These are phyloP conservation scores for Lolium perenne DNA, from an alignment of 176 grass and related monocot genomes.

Conservation along the genomic window DNA sequence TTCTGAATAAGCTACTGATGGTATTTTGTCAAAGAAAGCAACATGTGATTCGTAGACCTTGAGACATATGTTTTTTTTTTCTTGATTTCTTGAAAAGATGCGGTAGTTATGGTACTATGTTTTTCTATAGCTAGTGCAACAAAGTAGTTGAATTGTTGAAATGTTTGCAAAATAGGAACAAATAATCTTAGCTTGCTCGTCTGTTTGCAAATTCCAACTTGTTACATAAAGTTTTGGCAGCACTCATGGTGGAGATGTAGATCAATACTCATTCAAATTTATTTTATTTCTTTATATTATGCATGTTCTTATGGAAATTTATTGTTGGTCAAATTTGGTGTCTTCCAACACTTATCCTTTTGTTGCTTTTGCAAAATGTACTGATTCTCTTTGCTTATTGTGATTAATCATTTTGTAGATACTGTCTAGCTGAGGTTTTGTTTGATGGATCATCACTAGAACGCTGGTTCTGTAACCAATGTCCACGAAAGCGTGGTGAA, in stretches of 20 bases:
- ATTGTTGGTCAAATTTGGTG: neutral
- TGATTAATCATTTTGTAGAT: conserved; percentile 37
- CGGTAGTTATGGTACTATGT: conserved; percentile 19
- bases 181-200: conserved; percentile 9
- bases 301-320: neutral
- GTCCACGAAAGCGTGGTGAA: conserved; percentile 1
- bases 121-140: neutral
- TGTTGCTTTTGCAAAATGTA: neutral
- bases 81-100: neutral
- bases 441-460: conserved; percentile 25
- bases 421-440: conserved; percentile 42
- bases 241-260: conserved; percentile 22
- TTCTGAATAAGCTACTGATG: no score
- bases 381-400: neutral
- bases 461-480: conserved; percentile 44
- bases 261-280: conserved; percentile 26
- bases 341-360: conserved; percentile 8
- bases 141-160: conserved; percentile 16
- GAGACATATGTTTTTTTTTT: neutral
- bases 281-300: conserved; percentile 6
- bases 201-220: neutral
- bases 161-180: neutral
- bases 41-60: neutral
- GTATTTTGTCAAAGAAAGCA: no score
- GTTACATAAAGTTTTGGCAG: neutral